These are phyloP conservation scores for Ascochyta koolunga DNA, from an alignment of 2,329 filamentous ascomycete genomes.

Conservation along the genomic window DNA sequence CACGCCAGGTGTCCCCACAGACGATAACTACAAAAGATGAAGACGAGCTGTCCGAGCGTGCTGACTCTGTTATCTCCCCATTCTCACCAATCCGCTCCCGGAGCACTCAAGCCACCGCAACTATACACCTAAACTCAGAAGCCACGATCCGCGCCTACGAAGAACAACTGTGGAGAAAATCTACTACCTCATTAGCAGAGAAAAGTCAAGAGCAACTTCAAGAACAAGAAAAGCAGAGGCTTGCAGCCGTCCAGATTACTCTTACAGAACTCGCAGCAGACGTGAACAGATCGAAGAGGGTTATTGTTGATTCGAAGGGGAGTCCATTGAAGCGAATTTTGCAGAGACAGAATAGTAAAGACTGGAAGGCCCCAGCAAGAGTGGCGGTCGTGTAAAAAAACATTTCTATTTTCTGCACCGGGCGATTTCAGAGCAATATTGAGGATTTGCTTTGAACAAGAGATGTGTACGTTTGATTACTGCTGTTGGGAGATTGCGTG, in stretches of 20 bases:
- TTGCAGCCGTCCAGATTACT: not conserved
- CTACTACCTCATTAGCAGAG: not conserved
- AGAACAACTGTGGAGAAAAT: not conserved
- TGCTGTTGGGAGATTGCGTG: too few species aligned
- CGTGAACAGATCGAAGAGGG: not conserved
- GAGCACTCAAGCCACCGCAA: not conserved
- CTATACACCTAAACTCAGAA: not conserved
- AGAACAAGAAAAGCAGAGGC: not conserved
- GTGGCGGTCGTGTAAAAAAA: not conserved
- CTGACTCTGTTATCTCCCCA: slow-evolving; percentile 7
- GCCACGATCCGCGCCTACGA: not conserved
- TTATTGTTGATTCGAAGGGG: slow-evolving; percentile 3
- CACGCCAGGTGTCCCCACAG: not conserved
- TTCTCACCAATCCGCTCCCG: not conserved
- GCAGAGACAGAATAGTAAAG: slow-evolving; percentile 5
- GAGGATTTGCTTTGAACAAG: too few species aligned
- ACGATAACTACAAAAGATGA: not conserved
- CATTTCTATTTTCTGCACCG: too few species aligned
- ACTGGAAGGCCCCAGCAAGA: slow-evolving; percentile 1
- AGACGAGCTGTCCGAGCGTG: not conserved
- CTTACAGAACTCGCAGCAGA: not conserved
- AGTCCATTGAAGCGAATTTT: slow-evolving; percentile 10
- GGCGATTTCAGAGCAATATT: too few species aligned
- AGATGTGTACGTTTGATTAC: too few species aligned
- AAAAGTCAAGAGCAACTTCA: not conserved